Evolutionary conservation across 805 yeast genomes (phyloP).

Genomic region (Candida corydali): DNA sequence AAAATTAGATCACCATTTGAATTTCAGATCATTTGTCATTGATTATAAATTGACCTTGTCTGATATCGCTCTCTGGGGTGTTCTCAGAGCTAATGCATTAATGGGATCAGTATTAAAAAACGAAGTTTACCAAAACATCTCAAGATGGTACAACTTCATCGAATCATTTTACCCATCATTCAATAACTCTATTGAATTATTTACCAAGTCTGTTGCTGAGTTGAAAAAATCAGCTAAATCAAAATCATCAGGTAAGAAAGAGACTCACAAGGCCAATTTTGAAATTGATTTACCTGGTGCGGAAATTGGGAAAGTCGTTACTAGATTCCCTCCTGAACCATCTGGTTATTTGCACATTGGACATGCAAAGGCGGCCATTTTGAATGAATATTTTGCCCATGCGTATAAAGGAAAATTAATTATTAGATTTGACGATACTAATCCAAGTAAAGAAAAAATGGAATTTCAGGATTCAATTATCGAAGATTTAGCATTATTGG

Average conservation of each 20-base stretch:
- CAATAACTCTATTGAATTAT: constrained; percentile 62
- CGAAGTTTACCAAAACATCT: constrained; percentile 76
- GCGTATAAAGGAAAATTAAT: constrained; percentile 94
- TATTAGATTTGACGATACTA: constrained; percentile 96
- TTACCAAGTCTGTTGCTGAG: constrained; percentile 68
- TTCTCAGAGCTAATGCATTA: constrained; percentile 85
- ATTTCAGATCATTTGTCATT: constrained; percentile 73
- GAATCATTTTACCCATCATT: constrained; percentile 59
- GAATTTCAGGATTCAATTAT: constrained; percentile 93
- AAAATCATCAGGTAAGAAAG: constrained; percentile 55
- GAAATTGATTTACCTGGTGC: constrained; percentile 93
- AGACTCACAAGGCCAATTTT: constrained; percentile 88
- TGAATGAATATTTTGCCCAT: constrained; percentile 95
- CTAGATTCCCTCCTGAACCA: constrained; percentile 99
- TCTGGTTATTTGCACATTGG: constrained; percentile 99
- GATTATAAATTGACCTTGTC: constrained; percentile 70
- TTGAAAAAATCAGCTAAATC: constrained; percentile 62
- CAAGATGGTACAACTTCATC: constrained; percentile 88
- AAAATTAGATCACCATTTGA: constrained; percentile 74
- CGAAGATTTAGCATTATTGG: constrained; percentile 86
- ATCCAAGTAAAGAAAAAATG: constrained; percentile 92
- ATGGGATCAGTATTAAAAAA: constrained; percentile 88
- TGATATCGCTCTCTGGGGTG: constrained; percentile 92
- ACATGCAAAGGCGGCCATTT: constrained; percentile 96
- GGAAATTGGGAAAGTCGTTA: constrained; percentile 89